These are phyloP conservation scores for Litchi chinensis DNA, from an alignment of 345 rosid species.

Conservation along the genomic window DNA sequence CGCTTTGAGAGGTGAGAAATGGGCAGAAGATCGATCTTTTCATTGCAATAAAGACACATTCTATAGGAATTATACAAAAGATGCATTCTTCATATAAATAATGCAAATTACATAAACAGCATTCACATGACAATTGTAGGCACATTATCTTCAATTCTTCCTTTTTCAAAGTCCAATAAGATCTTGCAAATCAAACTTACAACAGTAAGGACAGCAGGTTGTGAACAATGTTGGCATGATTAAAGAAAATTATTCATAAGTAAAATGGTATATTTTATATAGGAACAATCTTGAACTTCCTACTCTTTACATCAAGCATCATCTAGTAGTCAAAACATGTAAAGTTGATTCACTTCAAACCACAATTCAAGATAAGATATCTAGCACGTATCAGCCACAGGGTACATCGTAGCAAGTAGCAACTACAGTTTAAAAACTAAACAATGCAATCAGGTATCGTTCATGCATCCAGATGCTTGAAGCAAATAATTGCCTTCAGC, in stretches of 20 bases:
- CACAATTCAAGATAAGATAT: neutral
- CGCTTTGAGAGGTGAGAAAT: neutral
- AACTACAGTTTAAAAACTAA: neutral
- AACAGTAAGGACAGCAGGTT: neutral
- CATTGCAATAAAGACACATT: neutral
- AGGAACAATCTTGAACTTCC: neutral
- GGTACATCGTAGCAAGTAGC: neutral
- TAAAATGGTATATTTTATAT: neutral
- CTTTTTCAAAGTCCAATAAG: neutral
- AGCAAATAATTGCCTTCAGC: neutral
- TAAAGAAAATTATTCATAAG: neutral
- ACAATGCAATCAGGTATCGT: neutral
- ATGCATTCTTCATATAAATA: neutral
- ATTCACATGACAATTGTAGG: neutral
- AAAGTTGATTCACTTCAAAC: neutral
- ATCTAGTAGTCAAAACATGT: neutral
- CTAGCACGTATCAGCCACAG: neutral
- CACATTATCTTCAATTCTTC: neutral
- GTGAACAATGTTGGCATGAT: neutral
- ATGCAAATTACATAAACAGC: neutral
- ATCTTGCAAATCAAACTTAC: no score
- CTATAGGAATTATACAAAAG: neutral
- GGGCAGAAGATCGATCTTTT: neutral
- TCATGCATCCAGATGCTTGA: neutral
- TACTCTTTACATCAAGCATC: neutral